phyloP scores from a whole-genome alignment of 148 eudicot species.

The Fagopyrum esculentum region DNA sequence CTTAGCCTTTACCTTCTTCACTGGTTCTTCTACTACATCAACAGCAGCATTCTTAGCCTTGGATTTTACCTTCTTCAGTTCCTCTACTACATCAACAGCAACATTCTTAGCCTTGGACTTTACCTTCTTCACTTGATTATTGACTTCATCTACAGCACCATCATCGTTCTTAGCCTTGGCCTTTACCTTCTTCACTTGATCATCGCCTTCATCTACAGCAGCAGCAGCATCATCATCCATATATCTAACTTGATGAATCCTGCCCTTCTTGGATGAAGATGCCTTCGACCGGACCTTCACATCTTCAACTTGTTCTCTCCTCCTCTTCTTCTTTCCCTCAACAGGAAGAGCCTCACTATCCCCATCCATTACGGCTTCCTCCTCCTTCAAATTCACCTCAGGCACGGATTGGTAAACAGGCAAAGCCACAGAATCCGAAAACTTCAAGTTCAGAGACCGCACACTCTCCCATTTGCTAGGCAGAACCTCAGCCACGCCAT shows the following conservation, averaged over 20 bases:
- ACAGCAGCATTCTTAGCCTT: slow-evolving; percentile 14
- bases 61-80: neutral
- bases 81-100: neutral
- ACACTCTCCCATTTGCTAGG: slow-evolving; percentile 66
- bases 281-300: slow-evolving; percentile 11
- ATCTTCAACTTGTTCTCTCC: slow-evolving; percentile 20
- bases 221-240: slow-evolving; percentile 50
- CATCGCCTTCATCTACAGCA: slow-evolving; percentile 10
- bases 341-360: slow-evolving; percentile 11
- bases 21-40: slow-evolving; percentile 17
- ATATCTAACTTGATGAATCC: slow-evolving; percentile 78
- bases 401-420: slow-evolving; percentile 78
- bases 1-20: neutral
- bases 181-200: slow-evolving; percentile 17
- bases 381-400: slow-evolving; percentile 42
- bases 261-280: slow-evolving; percentile 37
- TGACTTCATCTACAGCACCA: slow-evolving; percentile 14
- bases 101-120: neutral
- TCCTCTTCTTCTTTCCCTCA: slow-evolving; percentile 11
- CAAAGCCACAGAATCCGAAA: slow-evolving; percentile 63
- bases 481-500: slow-evolving; percentile 46
- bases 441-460: slow-evolving; percentile 70
- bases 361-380: slow-evolving; percentile 23
- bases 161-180: slow-evolving; percentile 13
- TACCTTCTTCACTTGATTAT: slow-evolving; percentile 11